These are phyloP conservation scores for Gliomastix tumulicola DNA, from an alignment of 2,329 filamentous ascomycete genomes.

Conservation along the genomic window DNA sequence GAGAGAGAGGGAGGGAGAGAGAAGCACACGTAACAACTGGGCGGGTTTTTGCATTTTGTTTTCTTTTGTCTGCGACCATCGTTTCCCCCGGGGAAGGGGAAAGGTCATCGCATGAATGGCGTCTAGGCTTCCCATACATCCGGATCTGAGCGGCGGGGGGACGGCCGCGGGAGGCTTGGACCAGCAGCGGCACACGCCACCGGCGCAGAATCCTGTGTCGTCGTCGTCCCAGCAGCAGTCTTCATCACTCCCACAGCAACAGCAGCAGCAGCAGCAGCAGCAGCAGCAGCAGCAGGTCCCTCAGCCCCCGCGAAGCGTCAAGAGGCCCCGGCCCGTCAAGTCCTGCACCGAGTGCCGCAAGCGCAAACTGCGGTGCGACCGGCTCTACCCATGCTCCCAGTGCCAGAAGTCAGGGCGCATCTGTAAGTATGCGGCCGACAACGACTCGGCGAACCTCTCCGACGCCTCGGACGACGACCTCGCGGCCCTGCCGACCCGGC, in stretches of 20 bases:
- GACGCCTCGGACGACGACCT: constrained; percentile 34
- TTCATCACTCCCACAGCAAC: constrained; percentile 1
- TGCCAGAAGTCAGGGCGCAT: constrained; percentile 48
- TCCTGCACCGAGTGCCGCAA: constrained; percentile 51
- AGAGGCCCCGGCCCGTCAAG: constrained; percentile 47
- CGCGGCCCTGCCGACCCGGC: constrained; percentile 19
- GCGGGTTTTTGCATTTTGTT: too few species aligned
- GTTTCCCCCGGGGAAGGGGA: too few species aligned
- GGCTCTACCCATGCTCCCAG: constrained; percentile 48
- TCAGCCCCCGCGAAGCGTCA: constrained; percentile 36
- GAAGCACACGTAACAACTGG: too few species aligned
- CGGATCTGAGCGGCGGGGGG: too few species aligned
- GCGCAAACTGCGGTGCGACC: constrained; percentile 50
- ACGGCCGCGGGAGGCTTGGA: too few species aligned
- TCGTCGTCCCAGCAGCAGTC: too few species aligned
- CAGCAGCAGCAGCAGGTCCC: constrained; percentile 12
- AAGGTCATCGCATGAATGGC: too few species aligned
- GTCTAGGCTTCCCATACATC: too few species aligned
- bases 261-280: constrained; percentile 5
- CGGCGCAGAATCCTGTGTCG: too few species aligned
- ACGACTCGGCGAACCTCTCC: constrained; percentile 37
- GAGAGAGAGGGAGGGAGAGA: too few species aligned
- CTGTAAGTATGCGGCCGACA: constrained; percentile 45
- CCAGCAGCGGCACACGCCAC: constrained; percentile 7
- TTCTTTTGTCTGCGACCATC: too few species aligned